phyloP scores from a whole-genome alignment of 2,329 filamentous ascomycete genomes.

The Incumbomyces delicatus region DNA sequence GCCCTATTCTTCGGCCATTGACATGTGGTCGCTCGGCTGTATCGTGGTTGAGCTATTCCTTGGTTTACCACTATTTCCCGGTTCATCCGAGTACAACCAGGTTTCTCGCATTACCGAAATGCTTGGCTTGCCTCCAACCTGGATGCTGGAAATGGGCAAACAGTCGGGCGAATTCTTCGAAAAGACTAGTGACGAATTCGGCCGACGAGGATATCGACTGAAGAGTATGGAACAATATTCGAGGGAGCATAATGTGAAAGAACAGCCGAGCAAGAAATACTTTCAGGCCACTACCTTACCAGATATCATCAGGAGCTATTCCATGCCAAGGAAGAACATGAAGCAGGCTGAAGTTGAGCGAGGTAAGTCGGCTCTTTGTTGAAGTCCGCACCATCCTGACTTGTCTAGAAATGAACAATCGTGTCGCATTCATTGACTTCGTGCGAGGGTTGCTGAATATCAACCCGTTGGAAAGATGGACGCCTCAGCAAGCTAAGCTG shows the following conservation, averaged over 20 bases:
- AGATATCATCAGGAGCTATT: slow-evolving; percentile 95
- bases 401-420: slow-evolving; percentile 86
- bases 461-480: slow-evolving; percentile 94
- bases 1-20: slow-evolving; percentile 95
- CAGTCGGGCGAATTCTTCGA: slow-evolving; percentile 97
- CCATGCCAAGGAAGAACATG: slow-evolving; percentile 99
- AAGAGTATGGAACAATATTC: slow-evolving; percentile 99
- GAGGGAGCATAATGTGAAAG: slow-evolving; percentile 87
- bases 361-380: slow-evolving; percentile 49
- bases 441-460: slow-evolving; percentile 86
- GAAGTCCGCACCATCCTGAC: slow-evolving; percentile 15
- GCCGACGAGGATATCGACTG: slow-evolving; percentile 76
- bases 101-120: slow-evolving; percentile 96
- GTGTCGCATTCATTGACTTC: slow-evolving; percentile 95
- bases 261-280: slow-evolving; percentile 99
- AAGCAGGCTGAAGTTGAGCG: slow-evolving; percentile 91
- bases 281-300: slow-evolving; percentile 89
- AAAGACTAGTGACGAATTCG: slow-evolving; percentile 83
- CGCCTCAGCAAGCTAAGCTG: slow-evolving; percentile 90
- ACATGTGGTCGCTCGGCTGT: slow-evolving; percentile 99
- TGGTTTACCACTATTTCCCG: slow-evolving; percentile 85
- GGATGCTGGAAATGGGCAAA: slow-evolving; percentile 99
- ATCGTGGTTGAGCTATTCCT: slow-evolving; percentile 97
- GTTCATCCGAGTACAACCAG: slow-evolving; percentile 97
- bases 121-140: slow-evolving; percentile 89